These are phyloP conservation scores for Diaporthe sp. DNA, from an alignment of 2,329 filamentous ascomycete species.

Conservation along the genomic window DNA sequence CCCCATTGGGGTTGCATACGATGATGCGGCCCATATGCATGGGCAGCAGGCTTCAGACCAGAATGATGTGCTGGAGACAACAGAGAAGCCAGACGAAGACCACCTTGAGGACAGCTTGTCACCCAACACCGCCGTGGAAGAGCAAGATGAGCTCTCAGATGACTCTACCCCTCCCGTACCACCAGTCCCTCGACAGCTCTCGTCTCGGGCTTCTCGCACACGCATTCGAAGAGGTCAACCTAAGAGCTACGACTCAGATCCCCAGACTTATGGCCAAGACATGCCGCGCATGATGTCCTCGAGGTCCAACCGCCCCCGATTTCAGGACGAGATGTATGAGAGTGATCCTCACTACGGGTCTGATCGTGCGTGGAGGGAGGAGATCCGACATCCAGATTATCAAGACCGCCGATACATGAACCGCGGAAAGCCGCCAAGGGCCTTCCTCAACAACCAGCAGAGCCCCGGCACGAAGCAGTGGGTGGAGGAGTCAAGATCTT, in stretches of 20 bases:
- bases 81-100: slow-evolving; percentile 21
- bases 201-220: slow-evolving; percentile 23
- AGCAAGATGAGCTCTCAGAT: slow-evolving; percentile 28
- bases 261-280: slow-evolving; percentile 23
- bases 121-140: slow-evolving; percentile 18
- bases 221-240: neutral
- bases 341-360: slow-evolving; percentile 23
- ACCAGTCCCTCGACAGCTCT: slow-evolving; percentile 12
- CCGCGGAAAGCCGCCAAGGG: slow-evolving; percentile 25
- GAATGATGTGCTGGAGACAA: slow-evolving; percentile 6
- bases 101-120: slow-evolving; percentile 14
- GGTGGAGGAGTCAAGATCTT: slow-evolving; percentile 22
- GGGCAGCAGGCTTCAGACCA: neutral
- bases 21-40: neutral
- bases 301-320: slow-evolving; percentile 19
- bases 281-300: slow-evolving; percentile 16
- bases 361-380: slow-evolving; percentile 32
- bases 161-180: slow-evolving; percentile 23
- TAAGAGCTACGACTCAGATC: slow-evolving; percentile 27
- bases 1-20: slow-evolving; percentile 16
- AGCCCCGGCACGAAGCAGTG: slow-evolving; percentile 17
- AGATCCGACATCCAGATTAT: slow-evolving; percentile 28
- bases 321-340: slow-evolving; percentile 22
- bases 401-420: slow-evolving; percentile 22
- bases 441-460: slow-evolving; percentile 29